These are phyloP conservation scores for Citrus australasica DNA, from an alignment of 345 rosid species.

Conservation along the genomic window DNA sequence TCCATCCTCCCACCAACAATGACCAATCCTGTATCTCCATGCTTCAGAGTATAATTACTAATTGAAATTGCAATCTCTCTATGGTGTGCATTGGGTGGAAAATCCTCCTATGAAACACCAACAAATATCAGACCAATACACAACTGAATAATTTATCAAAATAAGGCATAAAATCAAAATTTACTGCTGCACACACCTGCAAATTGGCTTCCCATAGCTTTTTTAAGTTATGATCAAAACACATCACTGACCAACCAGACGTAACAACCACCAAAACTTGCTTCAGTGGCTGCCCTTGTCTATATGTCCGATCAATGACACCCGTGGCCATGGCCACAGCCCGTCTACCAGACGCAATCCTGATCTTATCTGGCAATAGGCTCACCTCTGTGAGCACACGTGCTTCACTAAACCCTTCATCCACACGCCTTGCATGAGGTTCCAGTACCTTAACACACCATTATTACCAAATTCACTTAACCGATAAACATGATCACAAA, in stretches of 20 bases:
- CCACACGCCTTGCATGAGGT: constrained; percentile 77
- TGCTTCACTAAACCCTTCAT: constrained; percentile 90
- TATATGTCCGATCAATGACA: constrained; percentile 63
- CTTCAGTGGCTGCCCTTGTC: constrained; percentile 73
- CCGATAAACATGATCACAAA: neutral
- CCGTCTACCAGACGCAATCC: constrained; percentile 80
- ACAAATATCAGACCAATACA: constrained; percentile 2
- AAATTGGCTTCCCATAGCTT: constrained; percentile 92
- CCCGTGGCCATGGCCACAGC: constrained; percentile 97
- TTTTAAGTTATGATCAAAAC: constrained; percentile 93
- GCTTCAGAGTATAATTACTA: constrained; percentile 84
- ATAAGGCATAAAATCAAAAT: neutral
- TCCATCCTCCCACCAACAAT: constrained; percentile 98
- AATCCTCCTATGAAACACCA: constrained; percentile 63
- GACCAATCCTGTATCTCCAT: constrained; percentile 81
- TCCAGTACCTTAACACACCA: constrained; percentile 58
- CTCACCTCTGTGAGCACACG: constrained; percentile 61
- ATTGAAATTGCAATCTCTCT: constrained; percentile 76
- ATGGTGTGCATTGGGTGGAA: constrained; percentile 89
- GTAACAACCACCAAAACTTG: constrained; percentile 97
- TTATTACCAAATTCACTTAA: neutral
- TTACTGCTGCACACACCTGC: constrained; percentile 51
- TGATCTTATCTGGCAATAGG: constrained; percentile 83
- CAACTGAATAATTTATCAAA: neutral
- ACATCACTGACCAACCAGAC: constrained; percentile 91